Evolutionary conservation across 192 early-diverging fungal genomes (phyloP).

Genomic region (Thoreauomyces humboldtii): DNA sequence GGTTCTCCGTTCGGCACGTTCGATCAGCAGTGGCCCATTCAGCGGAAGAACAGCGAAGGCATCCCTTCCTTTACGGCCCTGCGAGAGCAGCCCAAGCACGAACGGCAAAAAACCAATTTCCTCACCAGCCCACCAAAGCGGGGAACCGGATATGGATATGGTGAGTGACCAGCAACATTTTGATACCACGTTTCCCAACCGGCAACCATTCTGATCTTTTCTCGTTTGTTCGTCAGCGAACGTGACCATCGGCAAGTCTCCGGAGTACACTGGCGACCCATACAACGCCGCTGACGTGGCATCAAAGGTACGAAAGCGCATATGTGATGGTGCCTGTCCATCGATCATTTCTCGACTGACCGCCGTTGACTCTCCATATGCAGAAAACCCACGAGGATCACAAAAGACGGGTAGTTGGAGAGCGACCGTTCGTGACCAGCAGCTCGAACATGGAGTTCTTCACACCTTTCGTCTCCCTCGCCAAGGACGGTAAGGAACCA

Average conservation of each 20-base stretch:
- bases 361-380: background rate
- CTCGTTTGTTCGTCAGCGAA: constrained; percentile 21
- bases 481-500: background rate
- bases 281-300: constrained; percentile 34
- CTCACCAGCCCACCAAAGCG: constrained; percentile 51
- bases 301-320: constrained; percentile 20
- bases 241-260: constrained; percentile 53
- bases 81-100: constrained; percentile 27
- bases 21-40: constrained; percentile 55
- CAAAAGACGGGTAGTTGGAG: constrained; percentile 45
- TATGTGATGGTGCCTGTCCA: too few relatives aligned
- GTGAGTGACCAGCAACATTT: background rate
- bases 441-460: constrained; percentile 43
- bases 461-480: constrained; percentile 43
- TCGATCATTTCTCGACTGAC: too few relatives aligned
- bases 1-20: constrained; percentile 54
- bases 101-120: constrained; percentile 46
- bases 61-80: constrained; percentile 16
- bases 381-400: constrained; percentile 39
- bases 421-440: constrained; percentile 44
- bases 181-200: too few relatives aligned
- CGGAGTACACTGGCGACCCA: constrained; percentile 51
- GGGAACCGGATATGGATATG: constrained; percentile 53
- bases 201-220: background rate
- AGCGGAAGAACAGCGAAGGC: constrained; percentile 30